Evolutionary conservation across 1,284 basidiomycete genomes (phyloP), one percentile per base, ranked within the genome.

Genomic region (Rhodotorula sp.): DNA sequence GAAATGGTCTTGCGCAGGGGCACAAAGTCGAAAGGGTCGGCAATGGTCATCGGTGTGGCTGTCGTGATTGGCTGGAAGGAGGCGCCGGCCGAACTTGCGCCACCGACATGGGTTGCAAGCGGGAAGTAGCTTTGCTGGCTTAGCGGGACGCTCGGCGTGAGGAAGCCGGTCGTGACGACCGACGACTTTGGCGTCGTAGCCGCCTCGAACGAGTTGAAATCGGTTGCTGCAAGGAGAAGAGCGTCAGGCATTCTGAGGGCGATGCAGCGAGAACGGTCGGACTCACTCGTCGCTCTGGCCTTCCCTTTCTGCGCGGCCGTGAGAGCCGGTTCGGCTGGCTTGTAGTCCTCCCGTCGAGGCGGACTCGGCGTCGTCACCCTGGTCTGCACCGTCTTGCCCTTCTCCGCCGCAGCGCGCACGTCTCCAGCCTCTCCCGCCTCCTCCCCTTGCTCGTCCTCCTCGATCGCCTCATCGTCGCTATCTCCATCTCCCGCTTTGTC

Each of bases 401-500:
- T 32, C 48, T 19, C 6, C 32, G 20, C 8, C 29, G 36, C 29
- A 5, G 8, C 32, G 52, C 24, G 44, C 56, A 44, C 17, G 44
- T 44, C 29, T 24, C 15, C 54, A 13, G 22, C 36, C 52, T 57
- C 29, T n/a, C 24, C 59, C 44, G 20, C 61, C 27, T 39, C 54
- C 6, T 55, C 52, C 20, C n/a, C 36, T 19, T 46, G 36, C 0
- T 10, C 39, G 0, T 61, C 60, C 36, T 46, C 36, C 36, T 44
- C 46, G 44, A 39, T 65, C 47, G 53, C 54, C 48, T 30, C 55
- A 59, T 66, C 64, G 5, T 57, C 62, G 9, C 36, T 61, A 11
- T 69, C 65, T 19, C 22, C 57, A 7, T 53, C 60, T 2, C 27
- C 27, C n/a, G 48, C 49, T 34, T 73, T 48, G 70, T 83, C 82